phyloP scores from a whole-genome alignment of 352 stramenopile genomes.

The Aphanomyces euteiches region DNA sequence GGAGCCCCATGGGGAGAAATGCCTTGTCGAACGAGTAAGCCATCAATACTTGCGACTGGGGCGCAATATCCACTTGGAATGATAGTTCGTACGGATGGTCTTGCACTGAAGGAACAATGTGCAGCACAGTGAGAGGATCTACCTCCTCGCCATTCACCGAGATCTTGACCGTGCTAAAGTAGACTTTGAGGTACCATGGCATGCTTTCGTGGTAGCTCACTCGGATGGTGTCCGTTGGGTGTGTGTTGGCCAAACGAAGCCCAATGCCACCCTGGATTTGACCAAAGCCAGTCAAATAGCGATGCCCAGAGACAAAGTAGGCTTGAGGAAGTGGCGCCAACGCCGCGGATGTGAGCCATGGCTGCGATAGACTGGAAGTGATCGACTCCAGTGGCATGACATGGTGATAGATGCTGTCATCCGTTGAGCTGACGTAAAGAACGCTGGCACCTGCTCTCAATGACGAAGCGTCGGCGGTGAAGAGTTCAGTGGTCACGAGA shows the following conservation, averaged over 20 bases:
- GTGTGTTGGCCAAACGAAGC: slow-evolving; percentile 58
- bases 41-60: slow-evolving; percentile 41
- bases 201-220: slow-evolving; percentile 72
- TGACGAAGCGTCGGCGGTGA: neutral
- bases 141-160: slow-evolving; percentile 19
- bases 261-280: slow-evolving; percentile 72
- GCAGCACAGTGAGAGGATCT: slow-evolving; percentile 31
- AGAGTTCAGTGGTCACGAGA: slow-evolving; percentile 11
- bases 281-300: slow-evolving; percentile 71
- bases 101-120: slow-evolving; percentile 58
- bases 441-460: neutral
- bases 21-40: slow-evolving; percentile 77
- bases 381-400: slow-evolving; percentile 30
- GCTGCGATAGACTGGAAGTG: neutral
- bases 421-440: neutral
- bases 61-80: slow-evolving; percentile 49
- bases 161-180: slow-evolving; percentile 63
- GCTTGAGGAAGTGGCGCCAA: slow-evolving; percentile 26
- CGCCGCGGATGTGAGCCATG: neutral
- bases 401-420: neutral
- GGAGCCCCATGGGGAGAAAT: slow-evolving; percentile 76
- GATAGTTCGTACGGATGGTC: slow-evolving; percentile 55
- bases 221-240: slow-evolving; percentile 45
- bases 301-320: slow-evolving; percentile 54
- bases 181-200: slow-evolving; percentile 77